Evolutionary conservation across 345 rosid species (phyloP).

Genomic region (Cardamine occulta): DNA sequence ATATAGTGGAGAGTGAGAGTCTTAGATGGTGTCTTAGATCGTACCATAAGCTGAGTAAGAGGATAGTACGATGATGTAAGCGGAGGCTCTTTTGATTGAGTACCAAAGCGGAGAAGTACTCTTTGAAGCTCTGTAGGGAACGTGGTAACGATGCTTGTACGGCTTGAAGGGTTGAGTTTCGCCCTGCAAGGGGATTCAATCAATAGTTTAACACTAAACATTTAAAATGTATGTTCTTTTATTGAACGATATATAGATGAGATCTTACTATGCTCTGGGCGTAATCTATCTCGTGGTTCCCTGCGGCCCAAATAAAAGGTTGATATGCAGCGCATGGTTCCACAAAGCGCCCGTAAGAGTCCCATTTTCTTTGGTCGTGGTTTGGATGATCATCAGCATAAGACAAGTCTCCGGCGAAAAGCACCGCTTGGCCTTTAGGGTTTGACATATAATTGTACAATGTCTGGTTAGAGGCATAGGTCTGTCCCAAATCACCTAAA

Average conservation of each 20-base stretch:
- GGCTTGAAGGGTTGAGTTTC: conserved; percentile 54
- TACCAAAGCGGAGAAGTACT: conserved; percentile 60
- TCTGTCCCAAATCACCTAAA: conserved; percentile 60
- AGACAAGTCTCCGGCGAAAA: conserved; percentile 57
- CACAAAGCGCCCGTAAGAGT: conserved; percentile 51
- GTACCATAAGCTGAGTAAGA: conserved; percentile 59
- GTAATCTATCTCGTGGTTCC: conserved; percentile 55
- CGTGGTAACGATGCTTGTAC: conserved; percentile 39
- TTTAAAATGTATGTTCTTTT: background rate
- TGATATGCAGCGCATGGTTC: conserved; percentile 56
- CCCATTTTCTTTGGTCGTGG: conserved; percentile 56
- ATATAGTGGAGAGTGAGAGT: background rate
- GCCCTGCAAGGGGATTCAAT: conserved; percentile 33
- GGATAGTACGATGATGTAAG: conserved; percentile 52
- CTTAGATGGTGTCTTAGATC: background rate
- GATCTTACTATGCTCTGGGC: conserved; percentile 46
- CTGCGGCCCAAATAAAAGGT: conserved; percentile 57
- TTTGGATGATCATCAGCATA: conserved; percentile 53
- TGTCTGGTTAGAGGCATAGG: conserved; percentile 53
- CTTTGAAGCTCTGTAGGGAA: conserved; percentile 49
- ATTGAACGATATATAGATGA: background rate
- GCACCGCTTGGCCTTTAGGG: conserved; percentile 55
- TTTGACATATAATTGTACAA: conserved; percentile 50
- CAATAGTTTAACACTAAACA: background rate
- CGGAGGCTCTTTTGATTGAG: conserved; percentile 53